Base-by-base conservation (phyloP, 2,329 filamentous ascomycete species). In the Didymella exigua region DNA sequence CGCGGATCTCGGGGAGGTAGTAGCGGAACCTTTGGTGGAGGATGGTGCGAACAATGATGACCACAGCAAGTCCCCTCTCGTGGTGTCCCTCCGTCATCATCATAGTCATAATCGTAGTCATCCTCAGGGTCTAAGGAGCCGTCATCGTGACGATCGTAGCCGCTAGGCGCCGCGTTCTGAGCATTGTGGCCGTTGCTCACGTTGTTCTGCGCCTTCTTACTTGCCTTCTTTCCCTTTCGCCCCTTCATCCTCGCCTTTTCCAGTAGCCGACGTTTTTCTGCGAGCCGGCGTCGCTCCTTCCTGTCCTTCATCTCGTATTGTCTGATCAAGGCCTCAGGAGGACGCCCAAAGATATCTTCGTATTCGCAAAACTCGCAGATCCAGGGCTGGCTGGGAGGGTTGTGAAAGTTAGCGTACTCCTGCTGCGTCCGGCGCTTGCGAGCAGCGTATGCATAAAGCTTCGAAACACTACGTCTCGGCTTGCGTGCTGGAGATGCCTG, bases 351-450 rank as follows among this genome's bases (percentile, higher is more conserved):
- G 44, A 99, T 97, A 47, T 86, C 86, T 76, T 98, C 93, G 71
- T 97, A 99, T 75, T 99, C 95, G 79, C 95, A 99, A 73, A 98
- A 98, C 69, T 97, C 91, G 77, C 95, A 99, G 41, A 98, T 92
- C 90, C 93, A 98, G 45, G 92, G 84, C 58, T 96, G 90, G 61
- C 91, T 89, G 0, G 89, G 89, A 1, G 90, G 89, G 67, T 90
- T 87, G 66, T 89, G 86, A 58, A 85, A 86, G 73, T 95, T 96
- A 52, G 85, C 83, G 61, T 89, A 88, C 66, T 90, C 85, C 57
- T 95, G 90, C 68, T 90, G 84, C 41, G 90, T 84, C 55, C 89
- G 88, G 6, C 95, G 89, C 61, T 91, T 86, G 21, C 86, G 86
- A 23, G 91, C 93, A 54, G 92, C 91, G 58, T 86, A 77, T 1